These are phyloP conservation scores for Microthlaspi erraticum DNA, from an alignment of 345 rosid species.

Conservation along the genomic window DNA sequence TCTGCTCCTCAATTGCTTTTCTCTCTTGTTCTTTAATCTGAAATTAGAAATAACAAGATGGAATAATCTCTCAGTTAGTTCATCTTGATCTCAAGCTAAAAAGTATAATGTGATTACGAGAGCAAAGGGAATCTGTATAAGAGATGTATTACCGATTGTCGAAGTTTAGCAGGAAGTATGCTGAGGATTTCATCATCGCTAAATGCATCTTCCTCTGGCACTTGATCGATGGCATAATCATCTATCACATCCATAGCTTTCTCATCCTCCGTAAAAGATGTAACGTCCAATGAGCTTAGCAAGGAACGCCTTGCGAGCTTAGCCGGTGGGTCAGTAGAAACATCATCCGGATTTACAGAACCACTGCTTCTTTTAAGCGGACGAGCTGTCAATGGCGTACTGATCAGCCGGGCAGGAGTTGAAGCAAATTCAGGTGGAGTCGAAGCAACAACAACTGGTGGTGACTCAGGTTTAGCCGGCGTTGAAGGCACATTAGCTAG, in stretches of 20 bases:
- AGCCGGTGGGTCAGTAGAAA: conserved; percentile 44
- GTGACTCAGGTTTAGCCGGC: conserved; percentile 37
- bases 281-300: conserved; percentile 56
- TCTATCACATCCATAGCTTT: conserved; percentile 24
- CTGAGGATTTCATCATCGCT: conserved; percentile 56
- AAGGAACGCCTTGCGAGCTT: conserved; percentile 65
- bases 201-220: conserved; percentile 36
- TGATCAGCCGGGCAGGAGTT: conserved; percentile 59
- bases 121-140: too few species aligned
- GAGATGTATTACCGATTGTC: conserved; percentile 65
- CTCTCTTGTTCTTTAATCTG: conserved; percentile 82
- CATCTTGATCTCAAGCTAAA: not conserved
- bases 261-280: conserved; percentile 47
- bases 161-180: conserved; percentile 61
- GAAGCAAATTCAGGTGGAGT: conserved; percentile 72
- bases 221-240: conserved; percentile 32
- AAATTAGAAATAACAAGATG: conserved; percentile 14
- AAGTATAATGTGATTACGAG: not conserved
- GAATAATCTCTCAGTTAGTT: conserved; percentile 2
- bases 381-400: conserved; percentile 51
- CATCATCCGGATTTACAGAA: conserved; percentile 58
- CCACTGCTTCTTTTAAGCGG: conserved; percentile 56
- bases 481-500: conserved; percentile 30
- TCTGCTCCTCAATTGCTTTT: conserved; percentile 63
- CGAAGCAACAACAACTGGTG: conserved; percentile 41